Conservation (phyloP, 1,284 basidiomycete species). For the Heterobasidion occidentale region DNA sequence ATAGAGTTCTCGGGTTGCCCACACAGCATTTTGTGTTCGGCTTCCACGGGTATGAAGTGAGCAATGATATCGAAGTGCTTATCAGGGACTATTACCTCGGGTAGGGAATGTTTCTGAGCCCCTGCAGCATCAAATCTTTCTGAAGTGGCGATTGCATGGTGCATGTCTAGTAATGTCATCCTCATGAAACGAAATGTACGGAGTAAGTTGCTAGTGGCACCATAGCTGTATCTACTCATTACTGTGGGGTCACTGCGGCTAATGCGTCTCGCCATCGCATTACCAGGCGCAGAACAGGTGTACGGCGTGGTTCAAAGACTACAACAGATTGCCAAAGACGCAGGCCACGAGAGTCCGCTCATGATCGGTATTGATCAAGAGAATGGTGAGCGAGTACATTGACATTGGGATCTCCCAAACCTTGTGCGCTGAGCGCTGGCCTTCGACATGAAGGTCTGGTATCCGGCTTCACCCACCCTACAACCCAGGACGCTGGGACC, state of each 20-base stretch:
- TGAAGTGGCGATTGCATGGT: not conserved
- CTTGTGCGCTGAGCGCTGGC: not conserved
- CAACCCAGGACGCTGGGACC: slow-evolving; percentile 38
- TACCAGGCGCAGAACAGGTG: slow-evolving; percentile 43
- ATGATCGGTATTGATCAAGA: slow-evolving; percentile 69
- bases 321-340: slow-evolving; percentile 46
- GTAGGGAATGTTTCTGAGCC: slow-evolving; percentile 17
- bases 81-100: slow-evolving; percentile 58
- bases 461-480: slow-evolving; percentile 49
- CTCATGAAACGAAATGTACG: slow-evolving; percentile 61
- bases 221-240: no score
- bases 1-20: not conserved
- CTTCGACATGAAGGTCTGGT: slow-evolving; percentile 39
- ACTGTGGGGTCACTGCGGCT: not conserved
- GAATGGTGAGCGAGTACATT: slow-evolving; percentile 35
- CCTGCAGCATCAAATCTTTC: not conserved
- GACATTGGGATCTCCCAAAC: not conserved
- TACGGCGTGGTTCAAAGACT: slow-evolving; percentile 37
- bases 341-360: slow-evolving; percentile 47
- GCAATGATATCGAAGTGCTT: slow-evolving; percentile 44
- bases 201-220: slow-evolving; percentile 24
- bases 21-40: slow-evolving; percentile 62
- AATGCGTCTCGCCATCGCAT: not conserved
- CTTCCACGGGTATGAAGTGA: slow-evolving; percentile 50
- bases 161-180: slow-evolving; percentile 40